Evolutionary conservation across 441 rosid genomes (phyloP).

Genomic region (Melastoma candidum): DNA sequence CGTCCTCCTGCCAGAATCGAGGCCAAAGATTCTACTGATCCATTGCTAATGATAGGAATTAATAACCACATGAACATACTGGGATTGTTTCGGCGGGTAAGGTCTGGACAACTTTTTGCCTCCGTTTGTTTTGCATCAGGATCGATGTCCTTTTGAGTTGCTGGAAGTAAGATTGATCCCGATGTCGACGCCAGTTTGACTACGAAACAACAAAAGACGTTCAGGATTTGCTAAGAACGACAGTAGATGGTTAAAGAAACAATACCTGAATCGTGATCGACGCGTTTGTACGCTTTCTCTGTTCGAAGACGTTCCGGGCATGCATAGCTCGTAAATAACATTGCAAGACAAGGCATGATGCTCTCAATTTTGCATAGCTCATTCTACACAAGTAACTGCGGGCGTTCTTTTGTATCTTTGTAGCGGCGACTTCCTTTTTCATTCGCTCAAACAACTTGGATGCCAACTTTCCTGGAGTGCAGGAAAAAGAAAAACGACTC

Average conservation of each 20-base stretch:
- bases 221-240: neutral
- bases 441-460: constrained; percentile 26
- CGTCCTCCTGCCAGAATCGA: constrained; percentile 4
- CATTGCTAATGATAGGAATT: too few species aligned
- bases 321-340: constrained; percentile 50
- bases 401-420: constrained; percentile 65
- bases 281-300: constrained; percentile 32
- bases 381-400: constrained; percentile 56
- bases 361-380: constrained; percentile 30
- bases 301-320: constrained; percentile 38
- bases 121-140: constrained; percentile 31
- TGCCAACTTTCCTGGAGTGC: constrained; percentile 41
- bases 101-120: constrained; percentile 31
- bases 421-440: constrained; percentile 58
- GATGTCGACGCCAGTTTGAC: constrained; percentile 52
- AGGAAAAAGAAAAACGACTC: constrained; percentile 8
- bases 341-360: constrained; percentile 59
- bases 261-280: constrained; percentile 60
- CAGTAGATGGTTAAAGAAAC: constrained; percentile 1
- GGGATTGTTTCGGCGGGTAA: constrained; percentile 23
- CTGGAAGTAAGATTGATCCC: constrained; percentile 41
- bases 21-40: too few species aligned
- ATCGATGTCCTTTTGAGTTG: constrained; percentile 38
- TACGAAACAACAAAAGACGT: constrained; percentile 2
- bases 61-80: constrained; percentile 20